Percentiles rank a stretch among this genome's conserved stretches.
Evolutionary conservation across 2,329 filamentous ascomycete species (phyloP).

Genomic region (Thelonectria rubi): DNA sequence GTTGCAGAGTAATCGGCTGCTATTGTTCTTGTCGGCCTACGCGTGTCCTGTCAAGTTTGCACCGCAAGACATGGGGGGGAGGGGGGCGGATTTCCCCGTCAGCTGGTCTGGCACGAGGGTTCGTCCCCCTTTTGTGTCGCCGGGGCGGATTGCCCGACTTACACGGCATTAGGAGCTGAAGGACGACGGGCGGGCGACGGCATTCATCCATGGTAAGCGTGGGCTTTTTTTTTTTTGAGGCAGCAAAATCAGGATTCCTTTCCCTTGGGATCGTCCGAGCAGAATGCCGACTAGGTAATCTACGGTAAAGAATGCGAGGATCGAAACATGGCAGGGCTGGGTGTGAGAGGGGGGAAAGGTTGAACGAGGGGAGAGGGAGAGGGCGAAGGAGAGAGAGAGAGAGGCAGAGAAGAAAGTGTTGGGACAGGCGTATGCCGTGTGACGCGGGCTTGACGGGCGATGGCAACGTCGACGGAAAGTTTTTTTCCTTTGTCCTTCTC

Average conservation of each 20-base stretch:
- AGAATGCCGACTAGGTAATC: neutral
- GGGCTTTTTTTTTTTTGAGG: neutral
- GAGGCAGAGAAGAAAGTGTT: too few species aligned
- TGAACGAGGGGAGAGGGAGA: neutral
- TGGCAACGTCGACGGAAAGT: neutral
- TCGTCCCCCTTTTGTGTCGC: neutral
- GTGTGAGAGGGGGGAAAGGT: neutral
- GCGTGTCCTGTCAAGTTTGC: too few species aligned
- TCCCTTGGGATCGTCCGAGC: too few species aligned
- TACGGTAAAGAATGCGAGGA: conserved; percentile 1
- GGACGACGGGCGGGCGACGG: neutral
- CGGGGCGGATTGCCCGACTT: neutral
- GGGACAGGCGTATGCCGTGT: neutral
- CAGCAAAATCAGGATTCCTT: neutral
- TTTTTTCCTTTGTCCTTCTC: neutral
- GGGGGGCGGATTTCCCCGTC: too few species aligned
- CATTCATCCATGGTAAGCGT: too few species aligned
- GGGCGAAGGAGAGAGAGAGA: neutral
- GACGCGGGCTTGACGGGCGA: neutral
- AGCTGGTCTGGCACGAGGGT: neutral
- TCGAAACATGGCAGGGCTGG: neutral
- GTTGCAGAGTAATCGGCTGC: too few species aligned
- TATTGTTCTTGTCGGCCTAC: too few species aligned
- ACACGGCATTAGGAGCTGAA: neutral
- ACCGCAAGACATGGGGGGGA: too few species aligned